phyloP scores from a whole-genome alignment of 768 basidiomycete species.

The Leucosporidium scottii region DNA sequence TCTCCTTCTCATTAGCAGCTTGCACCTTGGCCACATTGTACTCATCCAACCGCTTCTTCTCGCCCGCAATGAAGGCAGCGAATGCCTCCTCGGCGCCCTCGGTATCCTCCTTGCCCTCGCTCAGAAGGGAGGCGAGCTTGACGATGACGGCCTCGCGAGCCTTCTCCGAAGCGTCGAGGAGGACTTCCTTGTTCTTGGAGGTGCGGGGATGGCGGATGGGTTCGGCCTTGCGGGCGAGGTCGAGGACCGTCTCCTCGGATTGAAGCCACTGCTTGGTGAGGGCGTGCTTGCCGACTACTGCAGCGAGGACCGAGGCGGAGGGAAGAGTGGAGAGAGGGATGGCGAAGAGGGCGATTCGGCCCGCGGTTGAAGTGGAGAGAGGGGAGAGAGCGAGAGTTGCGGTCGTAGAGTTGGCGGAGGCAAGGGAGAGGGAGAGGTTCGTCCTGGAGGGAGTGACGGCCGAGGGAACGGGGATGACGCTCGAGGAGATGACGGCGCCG shows the following conservation, averaged over 20 bases:
- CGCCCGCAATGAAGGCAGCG: conserved; percentile 5
- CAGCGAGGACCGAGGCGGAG: conserved; percentile 29
- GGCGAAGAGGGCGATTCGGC: conserved; percentile 23
- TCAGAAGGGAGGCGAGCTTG: conserved; percentile 6
- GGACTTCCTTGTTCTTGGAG: conserved; percentile 3
- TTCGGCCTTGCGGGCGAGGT: conserved; percentile 16
- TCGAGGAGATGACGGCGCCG: conserved; percentile 24
- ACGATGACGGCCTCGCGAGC: conserved; percentile 19
- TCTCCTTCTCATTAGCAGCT: conserved; percentile 21
- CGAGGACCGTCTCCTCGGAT: conserved; percentile 6
- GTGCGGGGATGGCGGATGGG: conserved; percentile 10
- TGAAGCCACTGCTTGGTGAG: conserved; percentile 27
- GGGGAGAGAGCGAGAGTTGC: conserved; percentile 8
- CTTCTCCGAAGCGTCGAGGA: conserved; percentile 1
- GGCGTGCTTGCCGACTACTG: conserved; percentile 30
- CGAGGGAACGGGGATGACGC: conserved; percentile 22
- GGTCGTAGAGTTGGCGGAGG: conserved; percentile 15
- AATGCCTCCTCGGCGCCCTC: conserved; percentile 15
- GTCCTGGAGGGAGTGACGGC: conserved; percentile 13
- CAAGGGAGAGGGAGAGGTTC: conserved; percentile 7
- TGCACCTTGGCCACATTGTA: conserved; percentile 10
- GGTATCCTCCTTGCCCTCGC: conserved; percentile 2
- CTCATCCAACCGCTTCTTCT: conserved; percentile 11
- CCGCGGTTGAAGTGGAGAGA: background rate
- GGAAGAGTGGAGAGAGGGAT: conserved; percentile 28